phyloP scores from a whole-genome alignment of 106 monocot species.

The Platanthera zijinensis region DNA sequence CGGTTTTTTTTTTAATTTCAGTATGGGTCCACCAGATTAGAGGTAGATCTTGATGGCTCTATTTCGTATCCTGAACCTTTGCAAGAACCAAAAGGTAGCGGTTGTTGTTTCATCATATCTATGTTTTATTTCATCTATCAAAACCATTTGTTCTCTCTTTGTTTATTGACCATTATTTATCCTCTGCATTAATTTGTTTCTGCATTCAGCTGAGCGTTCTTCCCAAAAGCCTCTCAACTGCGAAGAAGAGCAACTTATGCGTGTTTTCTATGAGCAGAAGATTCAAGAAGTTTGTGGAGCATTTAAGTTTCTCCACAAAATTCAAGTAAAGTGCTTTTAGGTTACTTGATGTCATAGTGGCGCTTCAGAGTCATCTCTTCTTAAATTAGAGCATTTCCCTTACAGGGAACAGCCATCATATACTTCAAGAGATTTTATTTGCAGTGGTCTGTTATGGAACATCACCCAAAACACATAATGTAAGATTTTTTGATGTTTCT shows the following conservation, averaged over 20 bases:
- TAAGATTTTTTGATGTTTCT: constrained; percentile 20
- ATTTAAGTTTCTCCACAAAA: constrained; percentile 91
- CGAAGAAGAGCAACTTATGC: constrained; percentile 80
- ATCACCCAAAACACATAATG: constrained; percentile 98
- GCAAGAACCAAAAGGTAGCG: constrained; percentile 34
- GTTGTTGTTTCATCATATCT: constrained; percentile 22
- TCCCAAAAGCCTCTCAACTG: constrained; percentile 65
- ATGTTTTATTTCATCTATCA: background rate
- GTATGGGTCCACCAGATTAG: constrained; percentile 72
- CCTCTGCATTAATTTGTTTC: constrained; percentile 1
- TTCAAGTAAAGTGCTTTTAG: constrained; percentile 53
- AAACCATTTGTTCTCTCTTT: background rate
- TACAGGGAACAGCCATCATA: constrained; percentile 87
- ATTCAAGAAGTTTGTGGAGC: constrained; percentile 98
- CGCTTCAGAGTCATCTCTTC: background rate
- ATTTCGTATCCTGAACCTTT: constrained; percentile 54
- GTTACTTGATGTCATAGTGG: background rate
- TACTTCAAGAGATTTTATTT: constrained; percentile 99
- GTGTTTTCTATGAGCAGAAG: constrained; percentile 91
- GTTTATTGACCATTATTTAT: background rate
- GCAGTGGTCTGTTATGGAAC: constrained; percentile 97
- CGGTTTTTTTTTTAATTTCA: constrained; percentile 16
- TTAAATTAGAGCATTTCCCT: background rate
- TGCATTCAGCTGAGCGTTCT: constrained; percentile 35
- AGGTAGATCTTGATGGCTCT: constrained; percentile 82